Evolutionary conservation across 306 rosid species (phyloP).

Genomic region (Hippophae gyantsensis): DNA sequence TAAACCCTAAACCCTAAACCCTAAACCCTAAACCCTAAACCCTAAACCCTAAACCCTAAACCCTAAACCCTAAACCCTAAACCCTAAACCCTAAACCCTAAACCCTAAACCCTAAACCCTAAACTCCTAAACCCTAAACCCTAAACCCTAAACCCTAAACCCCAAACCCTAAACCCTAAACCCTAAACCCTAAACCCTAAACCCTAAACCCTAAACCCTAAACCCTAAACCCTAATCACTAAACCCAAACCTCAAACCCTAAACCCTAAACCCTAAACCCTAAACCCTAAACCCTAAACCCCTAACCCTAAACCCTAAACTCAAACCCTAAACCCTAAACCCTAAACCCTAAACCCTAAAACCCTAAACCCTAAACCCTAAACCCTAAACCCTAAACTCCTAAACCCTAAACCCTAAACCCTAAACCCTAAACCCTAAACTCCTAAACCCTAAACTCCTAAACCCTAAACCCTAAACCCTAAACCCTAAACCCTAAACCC

Average conservation of each 20-base stretch:
- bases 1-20: slow-evolving; percentile 10
- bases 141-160: slow-evolving; percentile 8
- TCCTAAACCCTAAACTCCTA: slow-evolving; percentile 2
- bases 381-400: slow-evolving; percentile 9
- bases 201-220: slow-evolving; percentile 13
- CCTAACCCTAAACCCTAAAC: too few species aligned
- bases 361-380: slow-evolving; percentile 15
- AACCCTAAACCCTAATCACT: slow-evolving; percentile 12
- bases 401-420: slow-evolving; percentile 10
- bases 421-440: slow-evolving; percentile 16
- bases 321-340: slow-evolving; percentile 17
- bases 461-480: slow-evolving; percentile 16
- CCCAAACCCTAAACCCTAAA: slow-evolving; percentile 7
- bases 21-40: slow-evolving; percentile 8
- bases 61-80: slow-evolving; percentile 7
- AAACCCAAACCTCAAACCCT: slow-evolving; percentile 16
- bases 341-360: slow-evolving; percentile 16
- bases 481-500: slow-evolving; percentile 9
- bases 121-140: slow-evolving; percentile 4
- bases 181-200: slow-evolving; percentile 10
- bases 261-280: slow-evolving; percentile 13
- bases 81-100: slow-evolving; percentile 9
- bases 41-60: slow-evolving; percentile 12
- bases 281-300: slow-evolving; percentile 17
- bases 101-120: slow-evolving; percentile 1